Base-by-base conservation (phyloP, 2,329 filamentous ascomycete genomes). In the Fusarium secorum region DNA sequence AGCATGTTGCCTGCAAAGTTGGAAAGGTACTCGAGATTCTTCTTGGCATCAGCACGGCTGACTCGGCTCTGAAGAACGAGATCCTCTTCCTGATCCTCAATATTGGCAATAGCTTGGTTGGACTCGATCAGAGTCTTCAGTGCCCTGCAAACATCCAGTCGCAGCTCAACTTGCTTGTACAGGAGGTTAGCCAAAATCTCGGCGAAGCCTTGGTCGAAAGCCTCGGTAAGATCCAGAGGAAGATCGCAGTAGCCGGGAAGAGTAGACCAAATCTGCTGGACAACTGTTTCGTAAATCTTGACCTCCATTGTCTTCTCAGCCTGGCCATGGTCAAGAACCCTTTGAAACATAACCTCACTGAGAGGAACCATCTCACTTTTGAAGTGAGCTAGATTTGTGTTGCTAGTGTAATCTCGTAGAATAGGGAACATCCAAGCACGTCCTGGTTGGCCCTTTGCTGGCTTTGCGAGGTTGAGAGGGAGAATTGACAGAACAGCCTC, bases 271-370 rank as follows among this genome's bases (percentile, higher is more conserved):
- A 95, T 95, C 78, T 99, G 96, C 74, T 97, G 92, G 13, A 99
- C 93, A 8, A 99, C 85, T 0, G 96, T 98, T 82, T 99, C 95
- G 79, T 96, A 99, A 64, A 99, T 97, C 85, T 99, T 99, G 78
- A 96, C 88, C 79, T 98, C 94, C 87, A 97, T 95, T 0, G 94
- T 96, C 85, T 97, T 98, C 78, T 95, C 93, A 18, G 89, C 90
- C 26, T 88, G 84, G 18, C 92, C 93, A 75, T 97, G 92, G 68
- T 97, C 91, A 49, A 97, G 84, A 9, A 98, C 93, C 72, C 89
- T 90, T 79, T 98, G 93, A 80, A 95, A 98, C 85, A 99, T 93
- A 53, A 88, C 83, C 79, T 97, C 93, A 78, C 95, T 98, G 28
- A 99, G 84, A 20, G 96, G 94, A 10, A 98, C 90, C 80, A 99